Percentiles rank a stretch among this genome's conserved stretches.
Evolutionary conservation across 345 rosid species (phyloP).

Genomic region (Crucihimalaya himalaica): DNA sequence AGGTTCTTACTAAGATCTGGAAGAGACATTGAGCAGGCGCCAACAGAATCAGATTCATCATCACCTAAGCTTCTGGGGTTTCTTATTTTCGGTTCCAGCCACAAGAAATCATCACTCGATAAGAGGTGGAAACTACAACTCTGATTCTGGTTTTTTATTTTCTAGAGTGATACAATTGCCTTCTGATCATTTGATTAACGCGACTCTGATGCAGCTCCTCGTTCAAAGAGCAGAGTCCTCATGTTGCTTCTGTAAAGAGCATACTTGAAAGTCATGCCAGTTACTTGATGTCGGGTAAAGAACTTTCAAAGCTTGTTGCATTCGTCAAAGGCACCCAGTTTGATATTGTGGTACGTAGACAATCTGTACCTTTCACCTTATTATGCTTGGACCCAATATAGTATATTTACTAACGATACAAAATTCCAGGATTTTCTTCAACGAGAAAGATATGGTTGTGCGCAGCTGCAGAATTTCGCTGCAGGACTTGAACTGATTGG

Average conservation of each 20-base stretch:
- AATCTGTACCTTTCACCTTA: neutral
- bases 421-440: conserved; percentile 87
- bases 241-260: conserved; percentile 83
- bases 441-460: conserved; percentile 83
- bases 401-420: neutral
- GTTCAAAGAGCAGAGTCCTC: conserved; percentile 87
- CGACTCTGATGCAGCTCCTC: conserved; percentile 55
- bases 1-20: conserved; percentile 97
- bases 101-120: conserved; percentile 69
- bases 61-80: conserved; percentile 91
- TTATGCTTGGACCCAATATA: conserved; percentile 16
- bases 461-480: conserved; percentile 89
- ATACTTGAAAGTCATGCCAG: conserved; percentile 95
- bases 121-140: conserved; percentile 54
- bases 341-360: conserved; percentile 83
- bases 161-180: neutral
- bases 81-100: conserved; percentile 79
- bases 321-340: conserved; percentile 99
- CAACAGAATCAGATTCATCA: conserved; percentile 68
- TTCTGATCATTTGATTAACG: conserved; percentile 20
- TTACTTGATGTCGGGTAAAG: conserved; percentile 95
- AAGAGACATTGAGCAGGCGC: conserved; percentile 81
- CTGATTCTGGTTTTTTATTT: neutral
- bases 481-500: conserved; percentile 91
- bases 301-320: conserved; percentile 96